Percentiles rank a stretch among this genome's conserved stretches.
These are phyloP conservation scores for Salix arbutifolia DNA, from an alignment of 345 rosid species.

Conservation along the genomic window DNA sequence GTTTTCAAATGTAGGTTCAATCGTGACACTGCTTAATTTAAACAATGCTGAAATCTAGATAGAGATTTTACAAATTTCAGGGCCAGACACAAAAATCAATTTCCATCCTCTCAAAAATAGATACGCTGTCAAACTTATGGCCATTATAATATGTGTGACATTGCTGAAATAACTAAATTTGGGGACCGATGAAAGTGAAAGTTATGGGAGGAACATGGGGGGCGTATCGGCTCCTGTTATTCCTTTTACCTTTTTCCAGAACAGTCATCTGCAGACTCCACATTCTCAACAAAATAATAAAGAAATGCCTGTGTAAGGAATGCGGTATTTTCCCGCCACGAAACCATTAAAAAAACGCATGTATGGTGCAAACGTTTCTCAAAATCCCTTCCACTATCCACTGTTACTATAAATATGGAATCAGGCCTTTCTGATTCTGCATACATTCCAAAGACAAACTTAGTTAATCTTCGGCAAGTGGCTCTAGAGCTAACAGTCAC, in stretches of 20 bases:
- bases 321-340: constrained; percentile 38
- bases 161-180: constrained; percentile 8
- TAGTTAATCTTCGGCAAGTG: constrained; percentile 27
- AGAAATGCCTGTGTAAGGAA: constrained; percentile 18
- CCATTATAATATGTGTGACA: background rate
- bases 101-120: background rate
- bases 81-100: background rate
- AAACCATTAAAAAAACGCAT: constrained; percentile 14
- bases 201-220: constrained; percentile 56
- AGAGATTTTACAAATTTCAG: background rate
- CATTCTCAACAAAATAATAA: constrained; percentile 27
- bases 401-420: constrained; percentile 22
- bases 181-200: constrained; percentile 40
- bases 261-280: constrained; percentile 41
- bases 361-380: constrained; percentile 9
- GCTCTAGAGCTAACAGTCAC: constrained; percentile 15
- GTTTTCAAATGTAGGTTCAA: background rate
- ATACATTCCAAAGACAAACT: constrained; percentile 28
- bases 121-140: background rate
- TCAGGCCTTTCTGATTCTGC: constrained; percentile 28
- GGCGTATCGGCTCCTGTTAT: constrained; percentile 28
- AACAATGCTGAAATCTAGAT: background rate
- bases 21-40: background rate
- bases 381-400: constrained; percentile 26
- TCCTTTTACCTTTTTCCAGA: constrained; percentile 35